Evolutionary conservation across 306 rosid genomes (phyloP), one percentile per base, ranked within the genome.

Genomic region (Fagus crenata): DNA sequence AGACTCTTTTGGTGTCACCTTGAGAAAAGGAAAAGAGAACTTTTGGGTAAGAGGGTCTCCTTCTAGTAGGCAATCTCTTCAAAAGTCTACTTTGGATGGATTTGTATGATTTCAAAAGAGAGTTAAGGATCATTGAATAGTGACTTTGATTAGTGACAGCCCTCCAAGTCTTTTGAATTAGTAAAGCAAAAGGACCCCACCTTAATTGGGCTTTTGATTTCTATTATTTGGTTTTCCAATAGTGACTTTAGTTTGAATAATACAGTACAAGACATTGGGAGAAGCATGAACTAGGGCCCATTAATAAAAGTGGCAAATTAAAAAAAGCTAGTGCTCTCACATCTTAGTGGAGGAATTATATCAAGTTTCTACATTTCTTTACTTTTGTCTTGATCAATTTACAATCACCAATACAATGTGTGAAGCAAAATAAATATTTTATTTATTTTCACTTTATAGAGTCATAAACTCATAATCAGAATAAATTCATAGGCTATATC

Each of bases 71-170:
- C 63, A 28, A 49, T n/a, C 51, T 40, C 61, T 7, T 39, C 76
- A n/a, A 78, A 77, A 70, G 85, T 85, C 85, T 55, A 64, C 39
- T 39, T 54, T 69, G 75, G 72, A 73, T 5, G 78, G 72, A 71
- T 73, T 22, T 58, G 17, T 77, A 49, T 53, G 74, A 60, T 76
- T 85, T 79, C 73, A 68, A 81, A 74, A 69, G 37, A 36, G 3
- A 12, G 74, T 67, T 69, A 15, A 39, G 79, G 40, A 77, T 72
- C 77, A 32, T 79, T 81, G 83, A 86, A 80, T 49, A 14, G 71
- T 46, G 69, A 40, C 18, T 22, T 22, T 22, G 28, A 22, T 22
- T 22, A 22, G 28, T 22, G 28, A 22, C 28, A 22, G 28, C 28
- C 28, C 28, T 22, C 28, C 28, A 22, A 22, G 28, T 22, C 67